phyloP scores from a whole-genome alignment of 1,139 yeast species.

The Yamadazyma dendronema region DNA sequence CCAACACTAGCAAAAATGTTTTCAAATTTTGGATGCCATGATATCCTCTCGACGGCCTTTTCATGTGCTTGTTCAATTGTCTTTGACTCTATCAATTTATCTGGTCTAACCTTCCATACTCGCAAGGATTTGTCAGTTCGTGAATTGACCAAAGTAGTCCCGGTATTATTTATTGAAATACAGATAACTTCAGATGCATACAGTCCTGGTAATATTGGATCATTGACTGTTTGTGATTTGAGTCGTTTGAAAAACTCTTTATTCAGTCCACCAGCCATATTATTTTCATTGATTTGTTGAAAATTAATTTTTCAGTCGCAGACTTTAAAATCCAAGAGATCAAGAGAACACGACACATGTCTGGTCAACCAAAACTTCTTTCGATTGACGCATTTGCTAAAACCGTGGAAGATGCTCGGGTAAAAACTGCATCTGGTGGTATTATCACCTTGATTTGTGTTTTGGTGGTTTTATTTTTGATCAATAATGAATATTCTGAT shows the following conservation, averaged over 20 bases:
- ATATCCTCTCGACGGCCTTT: constrained; percentile 46
- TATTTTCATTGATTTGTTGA: neutral
- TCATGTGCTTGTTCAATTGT: constrained; percentile 46
- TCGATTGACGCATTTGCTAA: constrained; percentile 88
- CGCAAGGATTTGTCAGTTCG: constrained; percentile 47
- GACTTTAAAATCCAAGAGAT: neutral
- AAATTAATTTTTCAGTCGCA: neutral
- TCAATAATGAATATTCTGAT: constrained; percentile 73
- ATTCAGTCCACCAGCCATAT: neutral
- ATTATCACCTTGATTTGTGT: constrained; percentile 74
- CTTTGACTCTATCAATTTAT: constrained; percentile 30
- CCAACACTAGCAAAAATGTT: constrained; percentile 59
- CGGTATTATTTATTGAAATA: constrained; percentile 37
- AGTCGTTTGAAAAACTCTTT: constrained; percentile 23
- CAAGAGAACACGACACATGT: no score
- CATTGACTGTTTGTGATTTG: constrained; percentile 21
- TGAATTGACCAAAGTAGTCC: constrained; percentile 44
- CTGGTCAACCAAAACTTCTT: constrained; percentile 49
- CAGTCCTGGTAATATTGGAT: constrained; percentile 28
- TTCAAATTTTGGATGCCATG: constrained; percentile 62
- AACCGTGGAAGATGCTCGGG: constrained; percentile 89
- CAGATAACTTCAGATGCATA: constrained; percentile 31
- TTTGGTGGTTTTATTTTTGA: constrained; percentile 57
- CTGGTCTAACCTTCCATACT: constrained; percentile 38
- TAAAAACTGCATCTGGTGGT: constrained; percentile 89